phyloP scores from a whole-genome alignment of 1,139 yeast species.

The Lodderomyces oxycetoniae region DNA sequence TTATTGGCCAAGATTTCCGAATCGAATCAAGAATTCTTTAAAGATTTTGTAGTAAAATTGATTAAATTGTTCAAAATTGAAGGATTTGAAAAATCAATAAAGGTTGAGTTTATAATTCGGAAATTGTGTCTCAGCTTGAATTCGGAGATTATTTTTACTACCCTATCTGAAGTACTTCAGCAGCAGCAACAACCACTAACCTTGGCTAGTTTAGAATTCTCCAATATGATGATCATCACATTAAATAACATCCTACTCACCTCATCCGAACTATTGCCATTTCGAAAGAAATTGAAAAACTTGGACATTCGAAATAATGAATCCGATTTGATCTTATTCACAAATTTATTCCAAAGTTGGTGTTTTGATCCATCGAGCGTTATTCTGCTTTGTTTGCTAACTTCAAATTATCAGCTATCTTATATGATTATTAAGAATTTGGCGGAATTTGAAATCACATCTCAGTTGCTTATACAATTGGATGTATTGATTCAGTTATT shows the following conservation, averaged over 20 bases:
- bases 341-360: constrained; percentile 84
- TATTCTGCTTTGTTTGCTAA: constrained; percentile 74
- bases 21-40: constrained; percentile 74
- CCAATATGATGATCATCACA: constrained; percentile 79
- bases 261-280: constrained; percentile 69
- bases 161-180: constrained; percentile 67
- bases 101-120: constrained; percentile 78
- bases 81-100: constrained; percentile 36
- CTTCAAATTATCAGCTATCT: constrained; percentile 88
- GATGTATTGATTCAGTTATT: constrained; percentile 76
- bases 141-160: constrained; percentile 78
- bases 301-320: constrained; percentile 36
- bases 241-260: constrained; percentile 85
- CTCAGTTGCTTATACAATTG: constrained; percentile 67
- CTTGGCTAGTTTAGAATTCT: constrained; percentile 55
- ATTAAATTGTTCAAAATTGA: constrained; percentile 58
- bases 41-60: constrained; percentile 69
- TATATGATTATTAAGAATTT: constrained; percentile 71
- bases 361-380: constrained; percentile 89
- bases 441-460: constrained; percentile 70
- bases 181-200: constrained; percentile 1
- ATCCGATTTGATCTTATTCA: constrained; percentile 71
- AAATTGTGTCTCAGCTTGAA: constrained; percentile 78
- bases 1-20: constrained; percentile 78
- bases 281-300: constrained; percentile 62